Evolutionary conservation across 164 flowering plant genomes (phyloP), one percentile per base, ranked within the genome.

Genomic region (Nymphaea thermarum): DNA sequence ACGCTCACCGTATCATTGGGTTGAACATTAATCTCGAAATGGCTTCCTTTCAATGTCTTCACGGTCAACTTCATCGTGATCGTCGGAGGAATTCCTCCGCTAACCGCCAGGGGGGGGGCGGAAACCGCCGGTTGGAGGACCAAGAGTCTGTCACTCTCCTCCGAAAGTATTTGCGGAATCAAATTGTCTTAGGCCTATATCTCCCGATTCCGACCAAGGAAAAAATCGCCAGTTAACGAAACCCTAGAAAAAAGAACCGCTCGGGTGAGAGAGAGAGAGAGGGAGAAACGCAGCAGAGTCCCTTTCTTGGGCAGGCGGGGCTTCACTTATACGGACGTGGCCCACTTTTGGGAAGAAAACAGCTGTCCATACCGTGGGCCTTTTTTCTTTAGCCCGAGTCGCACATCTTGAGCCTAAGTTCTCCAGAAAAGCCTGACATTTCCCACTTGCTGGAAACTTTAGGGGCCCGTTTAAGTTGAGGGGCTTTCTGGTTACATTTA

Each of bases 21-120:
- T 64, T 85, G 91, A 78, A 90, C 99, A 80, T 77, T 80, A 74
- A 95, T 92, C 75, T 90, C 94, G 57, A 95, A 95, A 75, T 95
- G 98, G 80, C 90, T 90, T 67, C 99, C 98, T 76, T 95, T 95
- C 71, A 95, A 81, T 17, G 99, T 95, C 79, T 95, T 95, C 6
- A 95, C 98, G 5, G 97, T 92, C 57, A 95, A 93, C 93, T 95
- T 95, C 99, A 95, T 94, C 67, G 61, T 71, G 45, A 59, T 17
- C 12, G 64, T 17, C 42, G 42, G 41, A 10, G n/a, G 7, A 62
- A 62, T 17, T 62, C 64, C 10, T 17, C 42, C 16, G 64, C 3
- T 10, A 62, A 62, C 64, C 64, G 3, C 64, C 64, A 12, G 5
- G 14, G 12, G 12, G 12, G 14, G 14, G 57, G 0, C 57, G 57